Evolutionary conservation across 1,284 basidiomycete species (phyloP).

Genomic region (Moniliella sp.): DNA sequence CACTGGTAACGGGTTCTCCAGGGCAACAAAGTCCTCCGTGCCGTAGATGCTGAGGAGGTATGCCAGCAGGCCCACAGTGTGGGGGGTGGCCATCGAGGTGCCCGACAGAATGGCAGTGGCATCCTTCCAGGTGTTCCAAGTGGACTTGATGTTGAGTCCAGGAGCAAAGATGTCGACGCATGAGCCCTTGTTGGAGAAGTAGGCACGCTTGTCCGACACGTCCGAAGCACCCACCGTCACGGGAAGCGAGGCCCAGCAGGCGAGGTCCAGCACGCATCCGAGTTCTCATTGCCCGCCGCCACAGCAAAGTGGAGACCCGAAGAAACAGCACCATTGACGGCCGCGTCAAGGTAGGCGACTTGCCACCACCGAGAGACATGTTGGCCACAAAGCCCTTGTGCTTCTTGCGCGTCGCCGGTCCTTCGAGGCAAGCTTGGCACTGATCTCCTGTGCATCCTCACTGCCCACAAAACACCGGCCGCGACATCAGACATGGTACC

Average conservation of each 20-base stretch:
- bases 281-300: constrained; percentile 50
- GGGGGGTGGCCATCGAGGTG: constrained; percentile 45
- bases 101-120: constrained; percentile 50
- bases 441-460: constrained; percentile 43
- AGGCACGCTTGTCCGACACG: constrained; percentile 52
- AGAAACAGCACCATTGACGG: constrained; percentile 65
- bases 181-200: constrained; percentile 45
- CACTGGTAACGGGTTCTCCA: constrained; percentile 1
- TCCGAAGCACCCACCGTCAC: constrained; percentile 50
- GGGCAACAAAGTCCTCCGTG: constrained; percentile 17
- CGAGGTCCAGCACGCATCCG: constrained; percentile 58
- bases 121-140: constrained; percentile 35
- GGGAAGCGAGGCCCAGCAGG: constrained; percentile 47
- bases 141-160: constrained; percentile 48
- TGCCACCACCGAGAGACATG: constrained; percentile 91
- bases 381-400: constrained; percentile 91
- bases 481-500: constrained; percentile 93
- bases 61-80: constrained; percentile 35
- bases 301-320: constrained; percentile 62
- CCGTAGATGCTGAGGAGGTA: constrained; percentile 45
- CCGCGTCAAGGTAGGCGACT: constrained; percentile 67
- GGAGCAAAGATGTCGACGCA: constrained; percentile 68
- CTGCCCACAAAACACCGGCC: constrained; percentile 48
- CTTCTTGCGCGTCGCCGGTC: constrained; percentile 44
- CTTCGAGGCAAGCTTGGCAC: constrained; percentile 45